Evolutionary conservation across 23 red algal genomes (phyloP).

Genomic region (Gracilariopsis chorda): DNA sequence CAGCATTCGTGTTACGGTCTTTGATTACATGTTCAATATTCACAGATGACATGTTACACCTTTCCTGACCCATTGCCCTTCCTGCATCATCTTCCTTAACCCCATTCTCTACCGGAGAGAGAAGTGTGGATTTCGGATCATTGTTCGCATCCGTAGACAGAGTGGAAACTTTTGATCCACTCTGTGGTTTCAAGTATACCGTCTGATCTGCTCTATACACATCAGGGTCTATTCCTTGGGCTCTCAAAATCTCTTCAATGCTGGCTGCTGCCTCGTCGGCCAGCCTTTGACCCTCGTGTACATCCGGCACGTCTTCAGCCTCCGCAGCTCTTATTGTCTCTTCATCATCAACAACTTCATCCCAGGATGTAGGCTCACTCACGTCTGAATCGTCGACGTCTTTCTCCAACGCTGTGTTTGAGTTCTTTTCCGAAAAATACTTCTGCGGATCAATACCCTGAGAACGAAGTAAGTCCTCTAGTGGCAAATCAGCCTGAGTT

Average conservation of each 20-base stretch:
- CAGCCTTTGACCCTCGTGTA: conserved; percentile 2
- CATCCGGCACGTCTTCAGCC: conserved; percentile 40
- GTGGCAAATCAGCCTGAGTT: conserved; percentile 33
- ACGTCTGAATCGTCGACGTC: background rate
- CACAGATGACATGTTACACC: background rate
- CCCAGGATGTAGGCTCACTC: background rate
- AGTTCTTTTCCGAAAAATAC: background rate
- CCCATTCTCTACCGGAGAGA: background rate
- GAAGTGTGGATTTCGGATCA: background rate
- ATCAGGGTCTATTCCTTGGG: conserved; percentile 69
- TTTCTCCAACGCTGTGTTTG: background rate
- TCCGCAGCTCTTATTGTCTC: conserved; percentile 54
- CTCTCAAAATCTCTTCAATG: conserved; percentile 57
- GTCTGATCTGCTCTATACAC: conserved; percentile 32
- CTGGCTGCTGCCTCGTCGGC: conserved; percentile 36
- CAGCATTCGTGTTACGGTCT: background rate
- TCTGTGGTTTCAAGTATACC: background rate
- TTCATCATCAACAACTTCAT: conserved; percentile 53
- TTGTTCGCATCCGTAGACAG: too few species aligned
- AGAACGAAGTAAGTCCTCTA: conserved; percentile 45
- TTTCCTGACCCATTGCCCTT: background rate
- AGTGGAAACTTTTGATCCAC: background rate
- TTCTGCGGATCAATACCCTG: conserved; percentile 66
- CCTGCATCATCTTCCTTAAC: too few species aligned
- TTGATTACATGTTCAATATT: background rate